phyloP scores from a whole-genome alignment of 768 basidiomycete genomes.

The Boletellus emodensis region DNA sequence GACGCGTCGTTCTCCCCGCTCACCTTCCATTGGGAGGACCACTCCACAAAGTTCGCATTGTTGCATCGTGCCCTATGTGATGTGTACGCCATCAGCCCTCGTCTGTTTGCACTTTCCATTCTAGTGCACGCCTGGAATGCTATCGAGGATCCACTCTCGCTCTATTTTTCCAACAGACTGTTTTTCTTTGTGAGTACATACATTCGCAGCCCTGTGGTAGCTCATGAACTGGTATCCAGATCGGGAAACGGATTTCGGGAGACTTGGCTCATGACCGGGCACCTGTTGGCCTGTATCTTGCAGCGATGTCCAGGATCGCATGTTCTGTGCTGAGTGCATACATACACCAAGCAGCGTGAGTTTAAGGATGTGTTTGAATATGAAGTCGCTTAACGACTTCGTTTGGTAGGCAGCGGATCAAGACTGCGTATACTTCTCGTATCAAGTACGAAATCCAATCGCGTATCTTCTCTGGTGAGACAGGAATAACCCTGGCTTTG shows the following conservation, averaged over 20 bases:
- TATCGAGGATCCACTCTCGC: slow-evolving; percentile 14
- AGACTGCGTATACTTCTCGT: slow-evolving; percentile 11
- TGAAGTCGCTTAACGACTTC: background rate
- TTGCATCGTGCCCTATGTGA: slow-evolving; percentile 18
- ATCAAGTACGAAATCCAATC: slow-evolving; percentile 20
- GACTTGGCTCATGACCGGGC: background rate
- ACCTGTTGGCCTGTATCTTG: slow-evolving; percentile 7
- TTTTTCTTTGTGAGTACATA: slow-evolving; percentile 17
- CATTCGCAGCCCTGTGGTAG: background rate
- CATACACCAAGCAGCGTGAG: slow-evolving; percentile 20
- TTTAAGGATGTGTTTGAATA: background rate
- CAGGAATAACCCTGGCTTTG: background rate
- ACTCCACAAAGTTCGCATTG: background rate
- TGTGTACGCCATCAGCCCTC: slow-evolving; percentile 22
- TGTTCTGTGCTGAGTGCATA: slow-evolving; percentile 18
- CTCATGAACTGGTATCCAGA: slow-evolving; percentile 12
- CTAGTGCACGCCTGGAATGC: slow-evolving; percentile 16
- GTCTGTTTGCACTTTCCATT: slow-evolving; percentile 9
- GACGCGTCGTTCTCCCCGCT: slow-evolving; percentile 5
- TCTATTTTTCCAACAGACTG: slow-evolving; percentile 22
- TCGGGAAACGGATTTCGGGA: slow-evolving; percentile 16
- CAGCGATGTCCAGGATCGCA: slow-evolving; percentile 8
- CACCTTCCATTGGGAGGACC: slow-evolving; percentile 6
- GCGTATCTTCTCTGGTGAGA: slow-evolving; percentile 18
- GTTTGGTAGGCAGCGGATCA: slow-evolving; percentile 3